Conservation (phyloP, 2,329 filamentous ascomycete genomes). For the Aspergillus ruber region DNA sequence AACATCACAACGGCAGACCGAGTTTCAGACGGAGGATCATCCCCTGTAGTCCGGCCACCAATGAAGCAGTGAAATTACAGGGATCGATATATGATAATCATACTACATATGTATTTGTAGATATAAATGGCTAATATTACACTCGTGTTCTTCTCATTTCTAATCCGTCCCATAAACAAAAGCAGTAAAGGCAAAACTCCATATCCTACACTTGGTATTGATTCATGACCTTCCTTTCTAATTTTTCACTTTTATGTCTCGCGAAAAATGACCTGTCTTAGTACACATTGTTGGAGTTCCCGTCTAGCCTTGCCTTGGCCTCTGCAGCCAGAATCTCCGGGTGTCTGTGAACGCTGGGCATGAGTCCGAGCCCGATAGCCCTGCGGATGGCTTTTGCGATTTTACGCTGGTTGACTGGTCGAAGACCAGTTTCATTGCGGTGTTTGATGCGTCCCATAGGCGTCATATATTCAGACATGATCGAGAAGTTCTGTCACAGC, state of each 20-base stretch:
- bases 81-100: not conserved
- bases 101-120: not conserved
- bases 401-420: constrained; percentile 84
- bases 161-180: not conserved
- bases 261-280: not conserved
- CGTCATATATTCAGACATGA: constrained; percentile 85
- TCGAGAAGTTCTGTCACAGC: constrained; percentile 69
- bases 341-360: constrained; percentile 85
- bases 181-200: not conserved
- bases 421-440: constrained; percentile 67
- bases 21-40: not conserved
- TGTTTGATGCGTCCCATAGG: constrained; percentile 78
- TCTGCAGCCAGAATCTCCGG: constrained; percentile 63
- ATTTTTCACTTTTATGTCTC: not conserved
- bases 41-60: not conserved
- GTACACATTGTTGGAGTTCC: constrained; percentile 1
- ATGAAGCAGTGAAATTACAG: not conserved
- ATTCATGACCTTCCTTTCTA: not conserved
- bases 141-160: not conserved
- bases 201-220: not conserved
- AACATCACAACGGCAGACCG: not conserved
- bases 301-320: constrained; percentile 22
- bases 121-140: not conserved
- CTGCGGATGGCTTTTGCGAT: constrained; percentile 88
- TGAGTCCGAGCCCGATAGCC: constrained; percentile 80